Conservation (phyloP, 2,329 filamentous ascomycete species). For the Aspergillus melleus region DNA sequence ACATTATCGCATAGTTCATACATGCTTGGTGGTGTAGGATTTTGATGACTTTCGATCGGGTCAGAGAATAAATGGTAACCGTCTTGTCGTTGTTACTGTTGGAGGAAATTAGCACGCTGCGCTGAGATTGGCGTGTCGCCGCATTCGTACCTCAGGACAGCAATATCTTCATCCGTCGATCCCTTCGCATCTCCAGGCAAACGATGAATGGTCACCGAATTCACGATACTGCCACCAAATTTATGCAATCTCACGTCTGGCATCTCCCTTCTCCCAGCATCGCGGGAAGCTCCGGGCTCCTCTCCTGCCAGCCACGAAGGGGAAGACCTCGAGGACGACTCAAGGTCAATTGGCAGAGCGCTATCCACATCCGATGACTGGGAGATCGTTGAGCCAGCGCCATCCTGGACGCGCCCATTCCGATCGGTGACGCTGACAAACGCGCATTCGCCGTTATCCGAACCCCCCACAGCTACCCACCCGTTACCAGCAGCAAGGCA, state of each 20-base stretch:
- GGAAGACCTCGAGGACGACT: slow-evolving; percentile 25
- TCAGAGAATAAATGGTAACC: slow-evolving; percentile 78
- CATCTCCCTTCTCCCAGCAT: slow-evolving; percentile 20
- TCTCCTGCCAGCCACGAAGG: slow-evolving; percentile 26
- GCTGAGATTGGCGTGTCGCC: slow-evolving; percentile 45
- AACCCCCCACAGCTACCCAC: slow-evolving; percentile 86
- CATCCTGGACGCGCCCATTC: slow-evolving; percentile 39
- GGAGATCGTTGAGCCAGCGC: slow-evolving; percentile 33
- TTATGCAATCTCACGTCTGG: slow-evolving; percentile 56
- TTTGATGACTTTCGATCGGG: slow-evolving; percentile 66
- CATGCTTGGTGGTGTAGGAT: slow-evolving; percentile 74
- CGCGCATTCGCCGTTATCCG: slow-evolving; percentile 80
- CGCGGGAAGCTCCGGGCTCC: slow-evolving; percentile 18
- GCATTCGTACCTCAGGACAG: slow-evolving; percentile 47
- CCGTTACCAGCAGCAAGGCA: slow-evolving; percentile 84
- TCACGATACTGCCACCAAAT: slow-evolving; percentile 65
- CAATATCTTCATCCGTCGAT: slow-evolving; percentile 57
- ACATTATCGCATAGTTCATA: slow-evolving; percentile 93
- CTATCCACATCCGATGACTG: slow-evolving; percentile 54
- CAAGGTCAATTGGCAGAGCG: slow-evolving; percentile 55
- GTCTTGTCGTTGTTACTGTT: slow-evolving; percentile 88
- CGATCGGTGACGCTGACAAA: slow-evolving; percentile 63
- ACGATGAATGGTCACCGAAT: slow-evolving; percentile 65
- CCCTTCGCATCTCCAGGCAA: slow-evolving; percentile 45
- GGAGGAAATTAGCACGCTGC: slow-evolving; percentile 57